phyloP scores from a whole-genome alignment of 1,284 basidiomycete genomes.

The Anthracocystis setariae region DNA sequence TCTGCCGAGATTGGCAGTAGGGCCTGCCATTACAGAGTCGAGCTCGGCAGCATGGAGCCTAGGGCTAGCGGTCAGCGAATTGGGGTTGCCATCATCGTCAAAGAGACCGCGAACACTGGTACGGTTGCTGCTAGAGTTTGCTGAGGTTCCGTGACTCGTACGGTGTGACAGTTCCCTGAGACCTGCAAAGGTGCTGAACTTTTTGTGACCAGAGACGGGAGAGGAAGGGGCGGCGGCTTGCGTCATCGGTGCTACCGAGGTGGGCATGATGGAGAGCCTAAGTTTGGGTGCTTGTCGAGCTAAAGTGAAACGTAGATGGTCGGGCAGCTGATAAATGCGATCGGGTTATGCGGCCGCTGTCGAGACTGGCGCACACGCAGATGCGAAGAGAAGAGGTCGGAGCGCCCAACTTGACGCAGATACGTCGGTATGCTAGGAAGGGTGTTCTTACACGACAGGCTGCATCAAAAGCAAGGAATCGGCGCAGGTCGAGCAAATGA shows the following conservation, averaged over 20 bases:
- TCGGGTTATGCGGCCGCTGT: background rate
- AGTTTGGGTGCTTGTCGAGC: background rate
- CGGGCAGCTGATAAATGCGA: background rate
- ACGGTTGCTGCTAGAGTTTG: constrained; percentile 17
- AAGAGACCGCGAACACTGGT: constrained; percentile 53
- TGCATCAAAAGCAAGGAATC: constrained; percentile 12
- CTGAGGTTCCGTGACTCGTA: constrained; percentile 19
- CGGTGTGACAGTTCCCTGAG: constrained; percentile 37
- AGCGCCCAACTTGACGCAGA: constrained; percentile 10
- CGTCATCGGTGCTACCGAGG: constrained; percentile 14
- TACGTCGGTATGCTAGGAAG: constrained; percentile 14
- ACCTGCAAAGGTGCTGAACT: constrained; percentile 56
- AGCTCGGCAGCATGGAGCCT: constrained; percentile 67
- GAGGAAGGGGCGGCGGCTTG: constrained; percentile 14
- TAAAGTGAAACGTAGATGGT: background rate
- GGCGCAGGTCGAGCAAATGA: background rate
- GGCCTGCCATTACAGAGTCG: constrained; percentile 70
- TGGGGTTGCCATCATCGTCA: constrained; percentile 28
- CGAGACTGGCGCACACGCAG: constrained; percentile 5
- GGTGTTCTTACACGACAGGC: background rate
- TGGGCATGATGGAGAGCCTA: constrained; percentile 19
- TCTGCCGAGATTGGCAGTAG: constrained; percentile 11
- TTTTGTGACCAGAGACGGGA: constrained; percentile 30
- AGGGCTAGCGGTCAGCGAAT: constrained; percentile 22
- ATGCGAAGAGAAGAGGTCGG: constrained; percentile 6